phyloP scores from a whole-genome alignment of 2,329 filamentous ascomycete genomes.

The Diaporthe amygdali region DNA sequence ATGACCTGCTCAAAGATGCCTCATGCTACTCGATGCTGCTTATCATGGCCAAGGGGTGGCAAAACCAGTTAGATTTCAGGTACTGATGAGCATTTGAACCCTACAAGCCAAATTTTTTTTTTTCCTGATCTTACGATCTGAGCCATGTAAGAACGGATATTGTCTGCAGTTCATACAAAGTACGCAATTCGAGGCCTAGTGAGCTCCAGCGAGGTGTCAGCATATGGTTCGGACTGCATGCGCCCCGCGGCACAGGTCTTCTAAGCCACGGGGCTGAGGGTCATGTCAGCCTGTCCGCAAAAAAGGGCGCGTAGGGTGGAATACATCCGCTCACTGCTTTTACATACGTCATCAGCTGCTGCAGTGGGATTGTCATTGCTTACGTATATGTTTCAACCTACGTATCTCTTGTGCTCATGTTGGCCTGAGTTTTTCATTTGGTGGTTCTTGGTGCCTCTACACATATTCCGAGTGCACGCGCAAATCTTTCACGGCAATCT shows the following conservation, averaged over 20 bases:
- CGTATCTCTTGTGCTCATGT: neutral
- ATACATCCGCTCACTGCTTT: neutral
- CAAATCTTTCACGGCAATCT: neutral
- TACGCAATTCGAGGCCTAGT: neutral
- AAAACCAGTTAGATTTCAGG: too few species aligned
- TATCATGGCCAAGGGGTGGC: too few species aligned
- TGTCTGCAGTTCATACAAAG: too few species aligned
- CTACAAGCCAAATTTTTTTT: too few species aligned
- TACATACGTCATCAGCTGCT: neutral
- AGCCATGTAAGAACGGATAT: too few species aligned
- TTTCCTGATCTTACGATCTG: too few species aligned
- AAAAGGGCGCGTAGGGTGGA: neutral
- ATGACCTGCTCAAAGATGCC: too few species aligned
- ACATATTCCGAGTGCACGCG: too few species aligned
- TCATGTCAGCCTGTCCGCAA: neutral
- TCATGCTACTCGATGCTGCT: too few species aligned
- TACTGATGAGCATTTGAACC: too few species aligned
- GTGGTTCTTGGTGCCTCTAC: neutral
- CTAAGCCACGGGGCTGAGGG: slow-evolving; percentile 10
- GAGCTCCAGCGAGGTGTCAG: neutral
- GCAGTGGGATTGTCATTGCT: neutral
- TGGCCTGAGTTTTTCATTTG: neutral
- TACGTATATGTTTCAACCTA: neutral
- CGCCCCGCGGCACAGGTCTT: neutral
- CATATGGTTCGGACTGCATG: neutral